These are phyloP conservation scores for Rubroshorea leprosula DNA, from an alignment of 345 rosid species.

Conservation along the genomic window DNA sequence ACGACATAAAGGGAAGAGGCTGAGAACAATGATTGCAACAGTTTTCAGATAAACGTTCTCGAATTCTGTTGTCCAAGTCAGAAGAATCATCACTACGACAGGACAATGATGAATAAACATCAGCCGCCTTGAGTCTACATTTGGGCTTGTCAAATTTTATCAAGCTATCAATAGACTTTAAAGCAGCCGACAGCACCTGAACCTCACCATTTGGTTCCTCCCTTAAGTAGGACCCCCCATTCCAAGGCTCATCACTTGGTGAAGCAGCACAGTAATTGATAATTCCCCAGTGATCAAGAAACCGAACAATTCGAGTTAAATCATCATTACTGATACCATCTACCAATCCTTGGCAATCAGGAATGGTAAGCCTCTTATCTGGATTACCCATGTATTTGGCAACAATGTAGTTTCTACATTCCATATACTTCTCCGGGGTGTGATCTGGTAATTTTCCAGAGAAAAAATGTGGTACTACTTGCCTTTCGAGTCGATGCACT, in stretches of 20 bases:
- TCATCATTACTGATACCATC: conserved; percentile 60
- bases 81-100: conserved; percentile 42
- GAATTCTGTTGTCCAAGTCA: conserved; percentile 88
- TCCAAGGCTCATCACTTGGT: conserved; percentile 50
- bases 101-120: conserved; percentile 48
- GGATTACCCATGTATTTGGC: conserved; percentile 83
- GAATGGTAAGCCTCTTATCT: conserved; percentile 58
- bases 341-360: conserved; percentile 66
- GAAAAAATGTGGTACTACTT: conserved; percentile 96
- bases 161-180: conserved; percentile 95
- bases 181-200: conserved; percentile 85
- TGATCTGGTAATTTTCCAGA: conserved; percentile 80
- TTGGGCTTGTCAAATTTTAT: conserved; percentile 95
- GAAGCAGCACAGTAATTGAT: conserved; percentile 77
- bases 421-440: conserved; percentile 79
- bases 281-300: conserved; percentile 98
- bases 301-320: conserved; percentile 70
- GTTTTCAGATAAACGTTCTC: conserved; percentile 78
- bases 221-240: conserved; percentile 51
- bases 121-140: conserved; percentile 74
- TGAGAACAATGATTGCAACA: conserved; percentile 70
- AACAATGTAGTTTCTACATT: conserved; percentile 77
- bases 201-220: conserved; percentile 88
- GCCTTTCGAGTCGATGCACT: conserved; percentile 90
- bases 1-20: conserved; percentile 54